Evolutionary conservation across 805 yeast genomes (phyloP), one percentile per base, ranked within the genome.

Genomic region (Metschnikowia koreensis): DNA sequence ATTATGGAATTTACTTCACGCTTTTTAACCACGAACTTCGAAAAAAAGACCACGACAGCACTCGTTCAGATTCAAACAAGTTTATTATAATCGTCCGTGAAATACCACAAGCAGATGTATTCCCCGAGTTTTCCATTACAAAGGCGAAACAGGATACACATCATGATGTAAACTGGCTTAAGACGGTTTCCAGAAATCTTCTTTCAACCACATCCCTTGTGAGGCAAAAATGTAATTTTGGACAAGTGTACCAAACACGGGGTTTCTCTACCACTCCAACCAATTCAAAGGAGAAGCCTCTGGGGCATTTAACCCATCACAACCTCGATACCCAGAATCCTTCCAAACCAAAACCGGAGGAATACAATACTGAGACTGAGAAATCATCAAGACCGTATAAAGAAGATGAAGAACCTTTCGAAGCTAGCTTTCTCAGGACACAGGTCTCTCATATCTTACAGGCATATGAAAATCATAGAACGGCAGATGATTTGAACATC

Each of bases 1-100:
- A 74, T 51, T 74, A 73, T 55, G 79, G 78, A 1, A 59, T 74
- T 17, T 74, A 74, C 55, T 74, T 66, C 51, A 65, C 75, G 7
- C 66, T 74, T 45, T 71, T 67, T 59, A 69, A 68, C 54, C 69
- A 66, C 40, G 78, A 74, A 44, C 54, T 59, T 7, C 48, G 66
- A 59, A 38, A 66, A 55, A 45, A 56, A 46, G 56, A 60, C 44
- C 54, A 49, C 27, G 46, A 48, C 37, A 48, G 40, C 12, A 40
- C 43, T 22, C 41, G 8, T 13, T 48, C 28, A 15, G 50, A 43
- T 33, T 44, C 47, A 15, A 38, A 38, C 11, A 51, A 47, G 16
- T 22, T 58, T 27, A 50, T 60, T 41, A 41, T 57, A 12, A 46
- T 57, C 2, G 39, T 51, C 12, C 53, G 50, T 2, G 47, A 44